phyloP scores from a whole-genome alignment of 768 basidiomycete species.

The Hemileccinum impolitum region DNA sequence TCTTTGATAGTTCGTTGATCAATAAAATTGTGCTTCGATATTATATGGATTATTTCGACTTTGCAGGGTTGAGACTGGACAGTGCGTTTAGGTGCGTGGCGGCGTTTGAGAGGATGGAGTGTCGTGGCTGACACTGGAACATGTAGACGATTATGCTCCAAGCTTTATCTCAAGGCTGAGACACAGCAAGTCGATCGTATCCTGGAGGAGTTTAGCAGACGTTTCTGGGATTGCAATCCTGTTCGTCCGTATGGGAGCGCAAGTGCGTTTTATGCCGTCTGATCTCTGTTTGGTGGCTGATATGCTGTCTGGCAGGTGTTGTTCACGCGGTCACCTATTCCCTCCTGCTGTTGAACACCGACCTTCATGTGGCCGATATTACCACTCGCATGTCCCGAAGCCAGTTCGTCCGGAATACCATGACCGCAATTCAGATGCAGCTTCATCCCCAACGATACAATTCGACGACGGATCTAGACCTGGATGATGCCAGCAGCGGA shows the following conservation, averaged over 20 bases:
- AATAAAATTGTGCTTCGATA: slow-evolving; percentile 72
- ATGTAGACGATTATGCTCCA: slow-evolving; percentile 77
- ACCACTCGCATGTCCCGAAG: slow-evolving; percentile 82
- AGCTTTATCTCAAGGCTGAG: slow-evolving; percentile 91
- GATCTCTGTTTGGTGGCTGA: slow-evolving; percentile 1
- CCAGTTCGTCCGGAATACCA: slow-evolving; percentile 92
- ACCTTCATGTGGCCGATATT: slow-evolving; percentile 93
- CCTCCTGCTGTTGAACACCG: slow-evolving; percentile 91
- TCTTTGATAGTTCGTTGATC: slow-evolving; percentile 55
- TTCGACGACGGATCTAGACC: slow-evolving; percentile 60
- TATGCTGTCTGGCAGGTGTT: slow-evolving; percentile 50
- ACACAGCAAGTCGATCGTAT: slow-evolving; percentile 98
- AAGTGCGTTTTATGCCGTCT: slow-evolving; percentile 47
- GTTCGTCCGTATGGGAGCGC: slow-evolving; percentile 75
- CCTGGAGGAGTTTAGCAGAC: slow-evolving; percentile 82
- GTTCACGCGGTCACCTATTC: slow-evolving; percentile 96
- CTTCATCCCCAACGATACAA: slow-evolving; percentile 52
- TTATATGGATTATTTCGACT: slow-evolving; percentile 91
- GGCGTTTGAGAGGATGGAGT: not conserved
- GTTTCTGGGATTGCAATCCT: slow-evolving; percentile 93
- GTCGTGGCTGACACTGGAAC: not conserved
- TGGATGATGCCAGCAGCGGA: slow-evolving; percentile 64
- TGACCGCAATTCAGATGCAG: slow-evolving; percentile 81
- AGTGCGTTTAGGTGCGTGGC: slow-evolving; percentile 75
- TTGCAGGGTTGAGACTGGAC: slow-evolving; percentile 76